Percentiles rank a stretch among this genome's conserved stretches.
These are phyloP conservation scores for Dimocarpus longan DNA, from an alignment of 345 rosid species.

Conservation along the genomic window DNA sequence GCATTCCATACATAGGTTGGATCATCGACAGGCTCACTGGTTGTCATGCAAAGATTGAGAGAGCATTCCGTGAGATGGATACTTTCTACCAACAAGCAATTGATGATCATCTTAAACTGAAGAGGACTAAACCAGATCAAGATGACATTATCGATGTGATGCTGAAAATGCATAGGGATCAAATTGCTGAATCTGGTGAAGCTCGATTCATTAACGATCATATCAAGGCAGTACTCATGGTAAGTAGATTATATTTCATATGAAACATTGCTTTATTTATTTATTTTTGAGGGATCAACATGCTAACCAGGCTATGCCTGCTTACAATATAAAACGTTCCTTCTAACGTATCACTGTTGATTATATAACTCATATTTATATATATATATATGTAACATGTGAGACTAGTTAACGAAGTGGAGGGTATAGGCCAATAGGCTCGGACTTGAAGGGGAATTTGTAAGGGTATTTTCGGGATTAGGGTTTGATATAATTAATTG, in stretches of 20 bases:
- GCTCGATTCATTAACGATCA: constrained; percentile 38
- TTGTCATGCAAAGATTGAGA: constrained; percentile 30
- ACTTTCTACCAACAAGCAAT: constrained; percentile 38
- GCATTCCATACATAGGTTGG: constrained; percentile 40
- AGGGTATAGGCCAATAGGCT: too few species aligned
- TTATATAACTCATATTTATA: too few species aligned
- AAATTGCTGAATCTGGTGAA: constrained; percentile 21
- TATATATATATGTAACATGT: too few species aligned
- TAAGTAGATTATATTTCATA: constrained; percentile 11
- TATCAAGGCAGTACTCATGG: constrained; percentile 53
- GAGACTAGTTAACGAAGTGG: too few species aligned
- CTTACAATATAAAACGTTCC: too few species aligned
- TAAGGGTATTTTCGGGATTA: too few species aligned
- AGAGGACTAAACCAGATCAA: constrained; percentile 12
- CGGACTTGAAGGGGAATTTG: too few species aligned
- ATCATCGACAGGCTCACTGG: constrained; percentile 41
- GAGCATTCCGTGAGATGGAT: constrained; percentile 39
- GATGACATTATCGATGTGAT: constrained; percentile 55
- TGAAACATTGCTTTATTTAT: too few species aligned
- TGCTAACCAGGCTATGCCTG: constrained; percentile 27
- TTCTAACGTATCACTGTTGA: too few species aligned
- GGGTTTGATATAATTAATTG: too few species aligned
- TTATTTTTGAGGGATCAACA: too few species aligned
- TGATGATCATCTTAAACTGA: constrained; percentile 38
- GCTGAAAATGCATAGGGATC: constrained; percentile 35